phyloP scores from a whole-genome alignment of 202 grass and related monocot genomes.

The Carex arenaria region DNA sequence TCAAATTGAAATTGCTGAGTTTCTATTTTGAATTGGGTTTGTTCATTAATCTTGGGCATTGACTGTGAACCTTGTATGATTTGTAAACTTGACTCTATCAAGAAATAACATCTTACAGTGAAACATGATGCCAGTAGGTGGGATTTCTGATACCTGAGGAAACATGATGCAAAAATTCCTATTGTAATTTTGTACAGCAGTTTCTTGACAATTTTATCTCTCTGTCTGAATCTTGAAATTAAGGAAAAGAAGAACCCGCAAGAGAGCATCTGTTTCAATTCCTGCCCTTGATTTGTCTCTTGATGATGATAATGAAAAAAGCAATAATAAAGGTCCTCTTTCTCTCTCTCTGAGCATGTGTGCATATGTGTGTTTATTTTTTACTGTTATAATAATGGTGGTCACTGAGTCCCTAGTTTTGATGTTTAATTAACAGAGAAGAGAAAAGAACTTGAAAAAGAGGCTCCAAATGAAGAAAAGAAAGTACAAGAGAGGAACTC shows the following conservation, averaged over 20 bases:
- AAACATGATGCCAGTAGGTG: not conserved
- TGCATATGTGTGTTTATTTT: not conserved
- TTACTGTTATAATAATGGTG: not conserved
- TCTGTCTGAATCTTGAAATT: not conserved
- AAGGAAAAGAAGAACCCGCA: slow-evolving; percentile 65
- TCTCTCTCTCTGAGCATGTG: not conserved
- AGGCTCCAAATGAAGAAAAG: slow-evolving; percentile 18
- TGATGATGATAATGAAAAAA: slow-evolving; percentile 42
- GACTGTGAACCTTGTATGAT: not conserved
- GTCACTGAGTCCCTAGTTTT: not conserved
- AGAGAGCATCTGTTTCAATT: slow-evolving; percentile 27
- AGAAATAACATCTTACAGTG: not conserved
- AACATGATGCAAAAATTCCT: not conserved
- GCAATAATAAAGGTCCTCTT: slow-evolving; percentile 15
- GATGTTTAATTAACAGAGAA: slow-evolving; percentile 26
- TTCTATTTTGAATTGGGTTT: not conserved
- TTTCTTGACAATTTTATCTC: not conserved
- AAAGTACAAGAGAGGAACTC: slow-evolving; percentile 11
- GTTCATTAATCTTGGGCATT: not conserved
- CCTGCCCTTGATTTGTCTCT: slow-evolving; percentile 54
- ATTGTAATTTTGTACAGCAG: not conserved
- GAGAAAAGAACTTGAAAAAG: slow-evolving; percentile 21
- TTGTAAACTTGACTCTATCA: not conserved
- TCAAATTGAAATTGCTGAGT: not conserved
- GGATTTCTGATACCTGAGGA: not conserved